phyloP scores from a whole-genome alignment of 495 filamentous ascomycete genomes.

The Trichocladium antarcticum region DNA sequence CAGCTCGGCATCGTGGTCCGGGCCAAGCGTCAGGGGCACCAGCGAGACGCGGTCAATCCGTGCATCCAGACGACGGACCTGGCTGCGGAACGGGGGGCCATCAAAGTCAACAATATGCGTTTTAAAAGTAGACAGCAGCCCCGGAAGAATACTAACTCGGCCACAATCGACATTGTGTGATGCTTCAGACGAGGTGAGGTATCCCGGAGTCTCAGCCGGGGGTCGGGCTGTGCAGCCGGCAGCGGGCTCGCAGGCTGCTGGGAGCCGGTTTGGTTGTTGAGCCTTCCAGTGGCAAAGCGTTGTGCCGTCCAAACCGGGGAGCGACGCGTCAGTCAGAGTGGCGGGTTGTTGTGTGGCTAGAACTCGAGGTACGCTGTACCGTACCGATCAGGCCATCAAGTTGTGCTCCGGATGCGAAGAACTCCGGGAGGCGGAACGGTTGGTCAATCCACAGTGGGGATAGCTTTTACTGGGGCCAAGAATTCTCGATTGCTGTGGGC shows the following conservation, averaged over 20 bases:
- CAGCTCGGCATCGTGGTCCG: slow-evolving; percentile 17
- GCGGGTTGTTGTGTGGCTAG: slow-evolving; percentile 15
- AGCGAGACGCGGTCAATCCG: slow-evolving; percentile 62
- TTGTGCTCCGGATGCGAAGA: slow-evolving; percentile 12
- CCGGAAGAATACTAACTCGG: slow-evolving; percentile 44
- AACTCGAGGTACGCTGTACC: neutral
- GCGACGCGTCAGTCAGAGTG: slow-evolving; percentile 22
- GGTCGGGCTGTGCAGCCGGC: neutral
- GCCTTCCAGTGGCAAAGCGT: neutral
- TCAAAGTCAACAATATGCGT: slow-evolving; percentile 7
- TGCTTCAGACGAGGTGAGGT: slow-evolving; percentile 12
- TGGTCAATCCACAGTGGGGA: slow-evolving; percentile 7
- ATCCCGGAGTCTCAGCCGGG: slow-evolving; percentile 1
- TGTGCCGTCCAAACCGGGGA: neutral
- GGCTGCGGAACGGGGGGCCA: slow-evolving; percentile 39
- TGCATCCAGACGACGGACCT: slow-evolving; percentile 64
- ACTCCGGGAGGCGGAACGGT: slow-evolving; percentile 14
- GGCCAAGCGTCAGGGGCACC: slow-evolving; percentile 23
- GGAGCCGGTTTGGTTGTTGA: neutral
- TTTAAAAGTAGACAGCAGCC: neutral
- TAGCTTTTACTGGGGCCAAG: slow-evolving; percentile 8
- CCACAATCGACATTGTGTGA: slow-evolving; percentile 51
- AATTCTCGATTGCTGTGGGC: slow-evolving; percentile 12
- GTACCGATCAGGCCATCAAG: slow-evolving; percentile 25
- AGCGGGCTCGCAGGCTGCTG: neutral